Evolutionary conservation across 2,329 filamentous ascomycete species (phyloP).

Genomic region (Neospermospora avenae): DNA sequence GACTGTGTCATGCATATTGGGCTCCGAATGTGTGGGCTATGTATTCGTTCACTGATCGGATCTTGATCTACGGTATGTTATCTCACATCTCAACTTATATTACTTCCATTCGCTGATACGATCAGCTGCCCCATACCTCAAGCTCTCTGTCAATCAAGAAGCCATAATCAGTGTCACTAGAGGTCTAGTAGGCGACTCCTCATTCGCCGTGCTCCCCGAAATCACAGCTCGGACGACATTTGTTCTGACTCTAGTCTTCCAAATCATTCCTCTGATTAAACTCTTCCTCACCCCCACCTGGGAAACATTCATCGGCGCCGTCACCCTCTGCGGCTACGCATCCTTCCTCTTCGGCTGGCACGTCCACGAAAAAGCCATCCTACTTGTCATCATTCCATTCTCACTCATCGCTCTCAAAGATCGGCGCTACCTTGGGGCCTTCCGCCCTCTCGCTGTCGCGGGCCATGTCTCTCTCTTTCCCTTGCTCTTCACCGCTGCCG

Average conservation of each 20-base stretch:
- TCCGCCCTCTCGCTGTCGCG: slow-evolving; percentile 85
- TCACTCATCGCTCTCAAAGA: slow-evolving; percentile 88
- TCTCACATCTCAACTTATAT: neutral
- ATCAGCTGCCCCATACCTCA: slow-evolving; percentile 75
- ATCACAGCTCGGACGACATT: slow-evolving; percentile 81
- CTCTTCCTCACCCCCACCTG: slow-evolving; percentile 78
- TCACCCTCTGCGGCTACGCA: slow-evolving; percentile 91
- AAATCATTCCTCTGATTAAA: slow-evolving; percentile 74
- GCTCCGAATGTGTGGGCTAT: slow-evolving; percentile 96
- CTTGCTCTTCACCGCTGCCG: slow-evolving; percentile 83
- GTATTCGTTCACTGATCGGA: slow-evolving; percentile 85
- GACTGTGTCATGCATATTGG: slow-evolving; percentile 97
- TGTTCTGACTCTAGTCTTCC: slow-evolving; percentile 75
- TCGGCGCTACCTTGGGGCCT: slow-evolving; percentile 85
- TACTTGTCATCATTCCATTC: slow-evolving; percentile 93
- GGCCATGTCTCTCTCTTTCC: slow-evolving; percentile 96
- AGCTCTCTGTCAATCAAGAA: slow-evolving; percentile 66
- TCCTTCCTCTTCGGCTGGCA: slow-evolving; percentile 99
- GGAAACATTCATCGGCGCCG: slow-evolving; percentile 84
- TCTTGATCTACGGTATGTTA: slow-evolving; percentile 71
- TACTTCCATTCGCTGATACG: slow-evolving; percentile 35
- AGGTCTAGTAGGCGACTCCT: slow-evolving; percentile 87
- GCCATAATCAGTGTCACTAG: slow-evolving; percentile 88
- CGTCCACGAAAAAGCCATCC: slow-evolving; percentile 94
- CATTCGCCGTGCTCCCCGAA: slow-evolving; percentile 89